phyloP scores from a whole-genome alignment of 2,329 filamentous ascomycete species.

The Huntiella abstrusa region DNA sequence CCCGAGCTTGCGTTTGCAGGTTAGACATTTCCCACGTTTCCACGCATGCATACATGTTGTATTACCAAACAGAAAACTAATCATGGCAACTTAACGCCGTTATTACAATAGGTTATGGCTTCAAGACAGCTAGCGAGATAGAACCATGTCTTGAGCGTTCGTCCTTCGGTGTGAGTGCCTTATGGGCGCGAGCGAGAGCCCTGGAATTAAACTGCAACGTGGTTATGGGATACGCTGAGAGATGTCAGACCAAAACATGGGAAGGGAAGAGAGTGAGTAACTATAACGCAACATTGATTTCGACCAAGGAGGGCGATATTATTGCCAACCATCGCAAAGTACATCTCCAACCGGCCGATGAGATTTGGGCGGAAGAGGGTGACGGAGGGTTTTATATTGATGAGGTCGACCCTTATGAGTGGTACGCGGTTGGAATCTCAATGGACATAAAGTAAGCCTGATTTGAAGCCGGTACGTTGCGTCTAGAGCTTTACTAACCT shows the following conservation, averaged over 20 bases:
- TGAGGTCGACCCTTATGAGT: too few relatives aligned
- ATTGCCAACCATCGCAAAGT: constrained; percentile 34
- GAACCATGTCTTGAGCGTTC: constrained; percentile 43
- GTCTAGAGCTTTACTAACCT: too few relatives aligned
- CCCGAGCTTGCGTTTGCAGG: constrained; percentile 45
- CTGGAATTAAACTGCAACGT: constrained; percentile 41
- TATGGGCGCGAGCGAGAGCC: constrained; percentile 46
- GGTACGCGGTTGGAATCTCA: too few relatives aligned
- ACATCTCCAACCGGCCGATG: constrained; percentile 40
- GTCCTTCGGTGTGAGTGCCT: constrained; percentile 37
- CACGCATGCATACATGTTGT: too few relatives aligned
- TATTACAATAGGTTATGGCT: constrained; percentile 41
- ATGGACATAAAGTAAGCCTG: too few relatives aligned
- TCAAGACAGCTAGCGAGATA: constrained; percentile 42
- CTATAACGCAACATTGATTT: constrained; percentile 24
- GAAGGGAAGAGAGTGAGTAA: too few relatives aligned
- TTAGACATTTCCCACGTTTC: constrained; percentile 15
- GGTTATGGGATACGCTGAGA: constrained; percentile 48
- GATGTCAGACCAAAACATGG: too few relatives aligned
- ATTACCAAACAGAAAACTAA: too few relatives aligned
- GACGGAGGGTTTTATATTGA: too few relatives aligned
- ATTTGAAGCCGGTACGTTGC: too few relatives aligned
- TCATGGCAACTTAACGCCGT: too few relatives aligned
- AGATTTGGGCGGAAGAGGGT: constrained; percentile 44
- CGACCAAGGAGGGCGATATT: constrained; percentile 31